Base-by-base conservation (phyloP, 371 early-diverging fungal species). In the Zopfochytrium polystomum region DNA sequence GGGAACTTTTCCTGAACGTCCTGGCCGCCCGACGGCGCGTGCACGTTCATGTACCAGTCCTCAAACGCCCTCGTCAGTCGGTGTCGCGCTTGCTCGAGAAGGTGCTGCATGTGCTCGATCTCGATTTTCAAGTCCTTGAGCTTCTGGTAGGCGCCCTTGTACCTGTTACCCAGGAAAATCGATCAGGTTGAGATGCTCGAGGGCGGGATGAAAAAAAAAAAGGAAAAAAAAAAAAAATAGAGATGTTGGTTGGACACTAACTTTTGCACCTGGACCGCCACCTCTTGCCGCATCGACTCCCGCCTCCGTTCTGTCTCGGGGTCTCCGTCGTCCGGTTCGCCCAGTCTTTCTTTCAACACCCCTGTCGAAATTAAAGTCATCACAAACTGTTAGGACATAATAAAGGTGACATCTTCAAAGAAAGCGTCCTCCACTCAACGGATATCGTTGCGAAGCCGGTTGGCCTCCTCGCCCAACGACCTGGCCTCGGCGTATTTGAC, bases 31-130 rank as follows among this genome's bases (percentile, higher is more conserved):
- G n/a, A n/a, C 23, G 58, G 6, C 3, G 63, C 44, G 50, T 81
- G 72, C 46, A 78, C 78, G 25, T 66, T 68, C 23, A 71, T 52
- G 48, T 71, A 77, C 83, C 83, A 82, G 34, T 62, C 62, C 63
- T 80, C 80, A 53, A 81, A 83, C 32, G 80, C 82, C 22, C 75
- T 43, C 7, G 74, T 73, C 44, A 83, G 58, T 20, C 79, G 53
- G 5, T 68, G 58, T 45, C 81, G 65, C 13, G 74, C 82, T 55
- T 79, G 79, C 35, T 82, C 83, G 6, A 83, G 65, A 2, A 81
- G 69, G 60, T 83, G 83, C 60, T 83, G 78, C 46, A 81, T 55
- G 66, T 83, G 83, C 58, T 81, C 83, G 58, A 82, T 80, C 61
- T 83, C 83, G 1, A 74, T 23, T 54, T 79, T 79, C 44, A 81